These are phyloP conservation scores for Dictyostelium capitatum DNA, from an alignment of 78 protist species.

Conservation along the genomic window DNA sequence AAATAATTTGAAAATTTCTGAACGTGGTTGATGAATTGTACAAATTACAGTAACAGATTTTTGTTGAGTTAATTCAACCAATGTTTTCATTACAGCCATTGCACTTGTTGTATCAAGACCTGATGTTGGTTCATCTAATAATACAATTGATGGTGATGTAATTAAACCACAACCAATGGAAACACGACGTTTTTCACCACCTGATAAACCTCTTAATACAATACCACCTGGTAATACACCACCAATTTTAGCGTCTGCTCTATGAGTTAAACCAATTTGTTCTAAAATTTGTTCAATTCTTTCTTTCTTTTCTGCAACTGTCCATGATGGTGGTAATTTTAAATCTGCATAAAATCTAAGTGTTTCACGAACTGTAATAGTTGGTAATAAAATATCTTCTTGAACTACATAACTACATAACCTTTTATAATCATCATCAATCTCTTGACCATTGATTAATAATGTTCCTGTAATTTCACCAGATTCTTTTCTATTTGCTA, in stretches of 20 bases:
- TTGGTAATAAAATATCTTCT: constrained; percentile 83
- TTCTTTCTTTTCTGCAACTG: constrained; percentile 37
- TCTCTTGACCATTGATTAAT: constrained; percentile 45
- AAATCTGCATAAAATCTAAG: constrained; percentile 73
- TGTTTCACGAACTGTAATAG: constrained; percentile 84
- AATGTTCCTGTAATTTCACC: constrained; percentile 51
- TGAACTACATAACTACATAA: constrained; percentile 84
- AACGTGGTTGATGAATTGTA: constrained; percentile 93
- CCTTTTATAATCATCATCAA: constrained; percentile 68
- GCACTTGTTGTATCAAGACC: constrained; percentile 89
- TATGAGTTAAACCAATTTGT: constrained; percentile 53
- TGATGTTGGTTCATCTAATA: constrained; percentile 86
- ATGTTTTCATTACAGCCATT: constrained; percentile 47
- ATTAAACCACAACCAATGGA: constrained; percentile 58
- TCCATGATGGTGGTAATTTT: constrained; percentile 43
- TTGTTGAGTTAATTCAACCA: constrained; percentile 48
- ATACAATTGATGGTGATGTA: constrained; percentile 45
- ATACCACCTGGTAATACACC: constrained; percentile 77
- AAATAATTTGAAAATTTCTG: constrained; percentile 81
- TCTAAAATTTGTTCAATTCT: constrained; percentile 43
- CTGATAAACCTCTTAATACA: constrained; percentile 54
- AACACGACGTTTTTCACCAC: constrained; percentile 74
- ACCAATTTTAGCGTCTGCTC: constrained; percentile 72
- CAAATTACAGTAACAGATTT: constrained; percentile 62
- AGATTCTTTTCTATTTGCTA: constrained; percentile 65